Base-by-base conservation (phyloP, 352 stramenopile species). In the Globisporangium takayamanum region DNA sequence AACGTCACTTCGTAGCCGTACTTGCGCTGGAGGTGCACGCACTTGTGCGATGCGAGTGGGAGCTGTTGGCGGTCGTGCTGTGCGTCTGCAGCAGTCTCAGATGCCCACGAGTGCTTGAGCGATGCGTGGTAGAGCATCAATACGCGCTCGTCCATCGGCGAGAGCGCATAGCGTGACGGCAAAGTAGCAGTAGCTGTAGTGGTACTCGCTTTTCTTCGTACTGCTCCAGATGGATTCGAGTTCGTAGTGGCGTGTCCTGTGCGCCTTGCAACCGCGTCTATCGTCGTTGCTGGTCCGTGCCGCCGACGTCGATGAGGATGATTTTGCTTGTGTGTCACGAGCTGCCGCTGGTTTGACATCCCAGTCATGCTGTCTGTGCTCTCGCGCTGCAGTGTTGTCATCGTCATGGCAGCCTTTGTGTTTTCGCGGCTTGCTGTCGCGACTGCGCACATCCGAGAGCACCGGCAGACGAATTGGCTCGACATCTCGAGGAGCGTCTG, bases 101-200 rank as follows among this genome's bases (percentile, higher is more conserved):
- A 30, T 12, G 33, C 39, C 67, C 66, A 72, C 15, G 68, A 55
- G 0, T 56, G 73, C 55, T 75, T 74, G 37, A 89, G 68, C 3
- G 76, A 72, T 11, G 80, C 88, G 42, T 82, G 78, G 37, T 80
- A 88, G 33, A 90, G 49, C 45, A 87, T 73, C 26, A 90, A 46
- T 36, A 90, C 68, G 2, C 74, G 76, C 59, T 88, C 74, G 22
- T 90, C 78, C 46, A 90, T 57, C 0, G 61, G 57, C 12, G 70
- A 70, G 14, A 80, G 53, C 22, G 52, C 33, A 16, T 67, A 33
- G 8, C n/a, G 33, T 14, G n/a, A 30, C 0, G 16, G 16, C 22
- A 5, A 8, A 11, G 44, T 14, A 26, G 44, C 16, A 18, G 6
- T 48, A 6, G 16, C n/a, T n/a, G n/a, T n/a, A 45, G 39, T 6